These are phyloP conservation scores for Fusarium virguliforme DNA, from an alignment of 2,329 filamentous ascomycete species.

Conservation along the genomic window DNA sequence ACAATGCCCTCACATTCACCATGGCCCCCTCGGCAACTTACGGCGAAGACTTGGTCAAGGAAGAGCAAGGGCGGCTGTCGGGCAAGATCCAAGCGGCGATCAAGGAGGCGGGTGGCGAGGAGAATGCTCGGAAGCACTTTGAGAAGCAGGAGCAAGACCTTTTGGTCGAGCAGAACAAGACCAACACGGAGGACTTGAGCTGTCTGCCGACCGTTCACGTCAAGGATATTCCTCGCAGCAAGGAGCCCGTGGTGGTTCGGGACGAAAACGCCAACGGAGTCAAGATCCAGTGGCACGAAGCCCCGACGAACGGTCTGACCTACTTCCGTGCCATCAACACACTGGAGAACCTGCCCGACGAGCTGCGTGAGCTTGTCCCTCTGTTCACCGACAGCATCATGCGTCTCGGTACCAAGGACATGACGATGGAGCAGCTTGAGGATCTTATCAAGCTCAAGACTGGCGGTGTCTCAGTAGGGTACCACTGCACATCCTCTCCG, in stretches of 20 bases:
- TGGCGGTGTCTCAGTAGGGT: conserved; percentile 87
- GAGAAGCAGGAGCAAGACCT: conserved; percentile 85
- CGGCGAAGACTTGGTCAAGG: conserved; percentile 79
- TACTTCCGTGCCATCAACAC: conserved; percentile 94
- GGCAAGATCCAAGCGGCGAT: conserved; percentile 81
- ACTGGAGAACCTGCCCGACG: conserved; percentile 84
- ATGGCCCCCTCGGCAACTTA: conserved; percentile 90
- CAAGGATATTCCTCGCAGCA: conserved; percentile 86
- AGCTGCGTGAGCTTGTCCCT: conserved; percentile 87
- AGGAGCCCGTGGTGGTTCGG: conserved; percentile 72
- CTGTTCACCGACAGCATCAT: conserved; percentile 94
- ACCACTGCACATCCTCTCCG: conserved; percentile 86
- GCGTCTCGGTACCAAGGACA: conserved; percentile 89
- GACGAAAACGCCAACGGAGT: conserved; percentile 78
- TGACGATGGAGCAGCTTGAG: conserved; percentile 94
- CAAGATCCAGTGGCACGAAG: conserved; percentile 90
- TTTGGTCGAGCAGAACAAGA: conserved; percentile 85
- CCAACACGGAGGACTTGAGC: conserved; percentile 86
- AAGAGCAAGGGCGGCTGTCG: conserved; percentile 83
- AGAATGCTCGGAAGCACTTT: conserved; percentile 80
- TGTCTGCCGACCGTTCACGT: conserved; percentile 91
- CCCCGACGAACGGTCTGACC: conserved; percentile 94
- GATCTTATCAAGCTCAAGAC: conserved; percentile 97
- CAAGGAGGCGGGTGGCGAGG: conserved; percentile 77
- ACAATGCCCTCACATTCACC: conserved; percentile 90